These are phyloP conservation scores for Chenopodium berlandieri DNA, from an alignment of 148 eudicot species.

Conservation along the genomic window DNA sequence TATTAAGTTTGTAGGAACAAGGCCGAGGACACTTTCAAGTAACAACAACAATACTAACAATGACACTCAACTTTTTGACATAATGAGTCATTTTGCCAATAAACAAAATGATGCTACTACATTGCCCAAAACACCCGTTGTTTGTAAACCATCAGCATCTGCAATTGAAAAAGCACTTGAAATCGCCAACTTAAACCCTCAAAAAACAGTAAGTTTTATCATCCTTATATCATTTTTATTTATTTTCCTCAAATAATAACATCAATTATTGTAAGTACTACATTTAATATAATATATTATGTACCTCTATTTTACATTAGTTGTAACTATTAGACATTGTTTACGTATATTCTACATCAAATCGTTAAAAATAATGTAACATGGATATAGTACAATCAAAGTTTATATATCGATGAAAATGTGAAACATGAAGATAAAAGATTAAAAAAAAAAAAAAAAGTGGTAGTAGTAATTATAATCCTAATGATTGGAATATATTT, in stretches of 20 bases:
- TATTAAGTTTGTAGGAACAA: constrained; percentile 48
- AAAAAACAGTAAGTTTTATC: constrained; percentile 58
- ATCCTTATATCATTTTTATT: background rate
- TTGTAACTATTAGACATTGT: too few species aligned
- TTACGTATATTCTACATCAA: too few species aligned
- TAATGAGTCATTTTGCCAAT: constrained; percentile 52
- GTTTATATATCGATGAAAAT: too few species aligned
- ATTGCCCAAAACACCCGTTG: constrained; percentile 76
- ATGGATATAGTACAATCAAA: too few species aligned
- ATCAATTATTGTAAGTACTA: too few species aligned
- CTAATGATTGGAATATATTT: constrained; percentile 12
- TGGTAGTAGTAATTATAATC: background rate
- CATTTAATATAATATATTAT: too few species aligned
- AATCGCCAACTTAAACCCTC: constrained; percentile 68
- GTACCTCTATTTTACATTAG: too few species aligned
- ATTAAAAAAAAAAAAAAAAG: too few species aligned
- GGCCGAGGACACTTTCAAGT: background rate
- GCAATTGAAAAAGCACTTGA: constrained; percentile 70
- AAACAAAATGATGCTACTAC: constrained; percentile 32
- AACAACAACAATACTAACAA: background rate
- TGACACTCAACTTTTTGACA: constrained; percentile 60
- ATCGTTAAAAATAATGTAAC: too few species aligned
- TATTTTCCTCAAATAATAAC: too few species aligned
- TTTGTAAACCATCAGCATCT: constrained; percentile 75
- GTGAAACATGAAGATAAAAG: background rate